Percentiles rank a stretch among this genome's conserved stretches.
Conservation (phyloP, 2,329 filamentous ascomycete genomes). For the Ceratocystis lukuohia region DNA sequence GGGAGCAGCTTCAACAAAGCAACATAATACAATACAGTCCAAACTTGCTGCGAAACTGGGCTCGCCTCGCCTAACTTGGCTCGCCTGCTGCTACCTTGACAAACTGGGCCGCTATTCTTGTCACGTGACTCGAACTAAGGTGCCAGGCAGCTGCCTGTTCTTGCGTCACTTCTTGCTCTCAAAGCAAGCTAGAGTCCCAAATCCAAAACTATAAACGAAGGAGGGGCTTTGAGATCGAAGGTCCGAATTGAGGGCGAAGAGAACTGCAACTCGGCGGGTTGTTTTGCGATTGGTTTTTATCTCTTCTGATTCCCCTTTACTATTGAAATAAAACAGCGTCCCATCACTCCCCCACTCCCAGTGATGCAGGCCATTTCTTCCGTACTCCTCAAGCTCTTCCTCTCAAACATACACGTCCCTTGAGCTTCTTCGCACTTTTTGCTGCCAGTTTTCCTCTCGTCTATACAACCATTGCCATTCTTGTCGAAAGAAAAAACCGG, state of each 20-base stretch:
- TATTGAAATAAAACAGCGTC: neutral
- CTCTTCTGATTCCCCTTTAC: neutral
- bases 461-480: neutral
- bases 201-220: neutral
- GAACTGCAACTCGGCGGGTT: neutral
- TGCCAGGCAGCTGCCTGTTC: neutral
- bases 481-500: neutral
- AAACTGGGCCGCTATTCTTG: too few relatives aligned
- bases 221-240: neutral
- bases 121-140: neutral
- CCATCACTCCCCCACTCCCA: neutral
- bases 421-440: neutral
- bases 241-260: neutral
- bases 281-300: neutral
- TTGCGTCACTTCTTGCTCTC: neutral
- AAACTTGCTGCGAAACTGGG: too few relatives aligned
- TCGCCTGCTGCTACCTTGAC: too few relatives aligned
- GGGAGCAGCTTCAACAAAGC: too few relatives aligned
- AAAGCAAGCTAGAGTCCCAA: neutral
- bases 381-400: neutral
- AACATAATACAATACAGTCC: too few relatives aligned
- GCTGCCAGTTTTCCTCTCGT: neutral
- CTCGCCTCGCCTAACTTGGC: too few relatives aligned
- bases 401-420: slow-evolving; percentile 4
- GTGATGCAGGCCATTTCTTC: slow-evolving; percentile 3